Evolutionary conservation across 352 stramenopile species (phyloP).

Genomic region (Phytophthora rubi): DNA sequence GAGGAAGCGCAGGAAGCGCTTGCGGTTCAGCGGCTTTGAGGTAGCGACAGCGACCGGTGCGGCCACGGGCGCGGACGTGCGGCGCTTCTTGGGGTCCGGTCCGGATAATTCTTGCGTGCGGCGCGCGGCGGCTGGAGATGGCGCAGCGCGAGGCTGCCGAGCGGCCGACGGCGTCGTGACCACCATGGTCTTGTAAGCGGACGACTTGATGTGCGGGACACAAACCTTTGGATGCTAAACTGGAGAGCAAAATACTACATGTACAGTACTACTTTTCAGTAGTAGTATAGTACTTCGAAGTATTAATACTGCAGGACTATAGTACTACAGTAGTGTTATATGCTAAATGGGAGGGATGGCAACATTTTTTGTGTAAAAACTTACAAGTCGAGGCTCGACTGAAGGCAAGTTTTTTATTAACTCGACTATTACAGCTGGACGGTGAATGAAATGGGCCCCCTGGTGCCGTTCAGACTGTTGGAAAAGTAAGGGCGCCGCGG

Average conservation of each 20-base stretch:
- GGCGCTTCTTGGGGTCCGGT: constrained; percentile 17
- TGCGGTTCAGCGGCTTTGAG: constrained; percentile 30
- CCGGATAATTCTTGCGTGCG: not conserved
- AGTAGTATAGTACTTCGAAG: too few relatives aligned
- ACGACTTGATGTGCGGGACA: too few relatives aligned
- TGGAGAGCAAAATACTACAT: too few relatives aligned
- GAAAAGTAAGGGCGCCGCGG: too few relatives aligned
- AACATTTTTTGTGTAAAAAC: not conserved
- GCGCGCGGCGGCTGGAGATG: not conserved
- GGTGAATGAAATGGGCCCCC: constrained; percentile 3
- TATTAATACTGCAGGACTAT: too few relatives aligned
- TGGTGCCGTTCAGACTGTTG: constrained; percentile 2
- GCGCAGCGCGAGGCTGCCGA: too few relatives aligned
- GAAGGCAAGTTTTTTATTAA: not conserved
- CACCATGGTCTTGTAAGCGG: too few relatives aligned
- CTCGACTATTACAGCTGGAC: constrained; percentile 5
- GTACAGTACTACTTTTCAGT: too few relatives aligned
- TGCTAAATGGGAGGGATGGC: not conserved
- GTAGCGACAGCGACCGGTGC: not conserved
- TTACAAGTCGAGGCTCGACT: not conserved
- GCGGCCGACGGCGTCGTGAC: too few relatives aligned
- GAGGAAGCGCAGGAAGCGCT: constrained; percentile 53
- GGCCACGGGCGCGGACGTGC: not conserved
- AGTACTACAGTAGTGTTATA: not conserved
- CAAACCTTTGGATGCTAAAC: too few relatives aligned